phyloP scores from a whole-genome alignment of 805 yeast species.

The Candida loeiensis region DNA sequence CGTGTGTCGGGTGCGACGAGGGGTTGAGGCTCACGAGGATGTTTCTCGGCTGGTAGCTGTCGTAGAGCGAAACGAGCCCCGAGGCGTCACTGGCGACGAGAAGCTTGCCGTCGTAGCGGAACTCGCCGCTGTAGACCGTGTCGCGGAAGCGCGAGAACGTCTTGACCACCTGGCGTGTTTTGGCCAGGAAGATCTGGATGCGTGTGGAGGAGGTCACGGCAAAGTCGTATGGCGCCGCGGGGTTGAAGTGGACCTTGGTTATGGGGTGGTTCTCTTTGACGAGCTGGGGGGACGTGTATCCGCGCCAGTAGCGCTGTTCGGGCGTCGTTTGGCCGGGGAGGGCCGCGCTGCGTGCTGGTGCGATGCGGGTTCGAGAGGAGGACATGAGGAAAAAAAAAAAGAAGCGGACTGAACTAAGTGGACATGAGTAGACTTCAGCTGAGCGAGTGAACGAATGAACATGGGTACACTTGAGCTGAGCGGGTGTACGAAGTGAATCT shows the following conservation, averaged over 20 bases:
- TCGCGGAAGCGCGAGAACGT: conserved; percentile 88
- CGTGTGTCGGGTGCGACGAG: conserved; percentile 84
- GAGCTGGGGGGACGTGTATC: conserved; percentile 76
- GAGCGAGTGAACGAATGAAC: not conserved
- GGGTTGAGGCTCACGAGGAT: conserved; percentile 78
- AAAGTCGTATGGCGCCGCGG: conserved; percentile 81
- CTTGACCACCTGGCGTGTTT: conserved; percentile 85
- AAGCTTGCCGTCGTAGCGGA: conserved; percentile 85
- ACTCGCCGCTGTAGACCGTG: conserved; percentile 88
- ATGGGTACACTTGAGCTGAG: too few species aligned
- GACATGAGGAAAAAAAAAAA: conserved; percentile 51
- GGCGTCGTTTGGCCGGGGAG: conserved; percentile 84
- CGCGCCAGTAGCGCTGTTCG: conserved; percentile 92
- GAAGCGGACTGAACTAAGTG: not conserved
- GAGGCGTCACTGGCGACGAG: conserved; percentile 94
- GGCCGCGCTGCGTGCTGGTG: conserved; percentile 65
- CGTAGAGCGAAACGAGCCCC: conserved; percentile 88
- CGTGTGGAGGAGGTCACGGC: conserved; percentile 91
- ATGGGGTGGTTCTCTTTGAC: conserved; percentile 93
- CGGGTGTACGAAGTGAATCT: too few species aligned
- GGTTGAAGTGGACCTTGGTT: conserved; percentile 83
- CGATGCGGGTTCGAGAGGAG: conserved; percentile 60
- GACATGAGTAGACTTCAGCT: not conserved
- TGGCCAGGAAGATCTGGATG: conserved; percentile 89
- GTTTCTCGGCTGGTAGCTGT: conserved; percentile 74